Base-by-base conservation (phyloP, 2,329 filamentous ascomycete genomes). In the Fusarium tuaranense region DNA sequence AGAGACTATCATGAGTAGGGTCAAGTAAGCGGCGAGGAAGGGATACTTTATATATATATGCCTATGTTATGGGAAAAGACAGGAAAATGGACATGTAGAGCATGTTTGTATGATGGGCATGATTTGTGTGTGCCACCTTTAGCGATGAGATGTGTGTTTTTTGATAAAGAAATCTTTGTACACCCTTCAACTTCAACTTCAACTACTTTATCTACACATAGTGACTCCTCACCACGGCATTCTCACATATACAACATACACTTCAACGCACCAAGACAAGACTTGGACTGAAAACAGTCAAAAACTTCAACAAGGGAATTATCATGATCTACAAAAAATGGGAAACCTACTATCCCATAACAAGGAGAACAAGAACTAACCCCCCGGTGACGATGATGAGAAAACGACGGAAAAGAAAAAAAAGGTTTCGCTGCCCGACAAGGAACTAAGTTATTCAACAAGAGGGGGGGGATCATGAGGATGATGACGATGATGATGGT, bases 1-100 rank as follows among this genome's bases (percentile, higher is more conserved):
- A 20, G 96, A 98, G 84, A 98, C 97, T 4, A 94, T 99, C 72
- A 98, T 99, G 96, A 92, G 94, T 72, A 96, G 94, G 84, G 91
- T 98, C 59, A 97, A 95, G 84, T 97, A 80, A 60, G 7, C 39
- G n/a, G 10, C 32, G 48, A 67, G 20, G 59, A 55, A 16, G 53
- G 65, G 58, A 65, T 60, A 66, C 62, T 48, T 22, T 64, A 36
- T 48, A 53, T 36, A 41, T 36, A 20, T 51, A 48, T 48, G 44
- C 22, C 16, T 30, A 27, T 51, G 46, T 30, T 48, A 71, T 41
- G 53, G 34, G 59, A 65, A 55, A 68, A 48, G 44, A 55, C n/a
- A 58, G 48, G 48, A 14, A 60, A 27, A 16, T 22, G 53, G 34
- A 14, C 32, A 46, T 55, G 38, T 41, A 27, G 58, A 63, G 46